phyloP scores from a whole-genome alignment of 768 basidiomycete genomes.

The Dendrothele bispora region DNA sequence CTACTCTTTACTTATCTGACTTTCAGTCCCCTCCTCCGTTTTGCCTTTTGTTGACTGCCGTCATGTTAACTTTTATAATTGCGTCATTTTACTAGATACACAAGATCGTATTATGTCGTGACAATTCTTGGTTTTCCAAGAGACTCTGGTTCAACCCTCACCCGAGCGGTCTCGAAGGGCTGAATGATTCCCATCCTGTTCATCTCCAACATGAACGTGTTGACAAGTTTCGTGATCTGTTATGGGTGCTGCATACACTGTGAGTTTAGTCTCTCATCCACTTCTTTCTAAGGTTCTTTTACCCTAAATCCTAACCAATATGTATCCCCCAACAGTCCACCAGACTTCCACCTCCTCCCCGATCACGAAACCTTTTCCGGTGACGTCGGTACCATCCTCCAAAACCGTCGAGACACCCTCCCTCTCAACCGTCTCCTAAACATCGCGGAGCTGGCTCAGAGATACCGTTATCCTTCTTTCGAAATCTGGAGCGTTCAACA shows the following conservation, averaged over 20 bases:
- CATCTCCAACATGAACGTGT: conserved; percentile 38
- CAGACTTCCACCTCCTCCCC: conserved; percentile 32
- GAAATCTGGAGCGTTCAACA: conserved; percentile 44
- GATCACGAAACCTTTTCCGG: too few species aligned
- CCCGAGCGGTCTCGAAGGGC: conserved; percentile 23
- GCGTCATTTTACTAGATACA: too few species aligned
- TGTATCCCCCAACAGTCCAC: conserved; percentile 29
- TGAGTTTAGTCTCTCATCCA: conserved; percentile 22
- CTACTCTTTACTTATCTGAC: neutral
- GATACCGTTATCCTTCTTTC: conserved; percentile 46
- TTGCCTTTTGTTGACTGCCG: too few species aligned
- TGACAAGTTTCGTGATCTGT: conserved; percentile 46
- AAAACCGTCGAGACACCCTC: conserved; percentile 25
- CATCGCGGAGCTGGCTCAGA: conserved; percentile 45
- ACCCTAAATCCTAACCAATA: too few species aligned
- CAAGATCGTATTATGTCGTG: conserved; percentile 38
- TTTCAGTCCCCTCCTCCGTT: conserved; percentile 1
- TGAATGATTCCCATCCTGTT: conserved; percentile 31
- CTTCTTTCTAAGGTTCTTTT: neutral
- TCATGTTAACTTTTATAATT: too few species aligned
- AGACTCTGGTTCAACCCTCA: conserved; percentile 37
- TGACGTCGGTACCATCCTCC: too few species aligned
- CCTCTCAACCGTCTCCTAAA: conserved; percentile 35
- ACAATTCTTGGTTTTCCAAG: conserved; percentile 42
- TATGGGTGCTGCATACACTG: conserved; percentile 52